Evolutionary conservation across 805 yeast genomes (phyloP), one percentile per base, ranked within the genome.

Genomic region (Cyberlindnera subsufficiens): DNA sequence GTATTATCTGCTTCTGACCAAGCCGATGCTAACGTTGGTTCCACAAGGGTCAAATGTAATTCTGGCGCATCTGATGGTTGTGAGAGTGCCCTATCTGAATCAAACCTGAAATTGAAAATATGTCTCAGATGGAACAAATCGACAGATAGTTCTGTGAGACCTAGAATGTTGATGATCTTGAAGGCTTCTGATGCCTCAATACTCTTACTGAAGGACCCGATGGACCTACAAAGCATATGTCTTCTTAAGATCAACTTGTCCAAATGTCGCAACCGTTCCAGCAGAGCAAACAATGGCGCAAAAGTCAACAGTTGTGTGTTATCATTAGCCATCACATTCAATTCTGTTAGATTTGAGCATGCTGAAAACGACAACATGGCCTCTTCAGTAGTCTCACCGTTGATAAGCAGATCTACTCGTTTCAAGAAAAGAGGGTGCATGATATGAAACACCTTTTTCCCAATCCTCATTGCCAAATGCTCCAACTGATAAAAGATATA

Each of bases 51-150:
- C n/a, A 38, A 22, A 11, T 15, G 10, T 15, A 38, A 22, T 15
- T 20, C 25, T 15, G 35, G 20, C 29, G 30, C 18, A 7, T 11
- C 15, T 16, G 9, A 13, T 30, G 16, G 31, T 18, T 5, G 27
- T 22, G 27, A 16, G 14, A 17, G 9, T 15, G n/a, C 11, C 9
- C 20, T n/a, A 4, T 16, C 39, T 29, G 14, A 17, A 9, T 14
- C n/a, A 14, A 15, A 18, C 7, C 19, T 18, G 20, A 36, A 36
- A 13, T 27, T n/a, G 14, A 11, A n/a, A n/a, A 35, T 10, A 30
- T 31, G 29, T 15, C 40, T 17, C n/a, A 38, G 36, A 38, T 38
- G 40, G 40, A 38, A 31, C 15, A 32, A 13, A 19, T 38, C 40
- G 7, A 30, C 22, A 5, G 40, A 38, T 6, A 38, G 19, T 17